Evolutionary conservation across 2,329 filamentous ascomycete species (phyloP).

Genomic region (Bimuria novae-zelandiae): DNA sequence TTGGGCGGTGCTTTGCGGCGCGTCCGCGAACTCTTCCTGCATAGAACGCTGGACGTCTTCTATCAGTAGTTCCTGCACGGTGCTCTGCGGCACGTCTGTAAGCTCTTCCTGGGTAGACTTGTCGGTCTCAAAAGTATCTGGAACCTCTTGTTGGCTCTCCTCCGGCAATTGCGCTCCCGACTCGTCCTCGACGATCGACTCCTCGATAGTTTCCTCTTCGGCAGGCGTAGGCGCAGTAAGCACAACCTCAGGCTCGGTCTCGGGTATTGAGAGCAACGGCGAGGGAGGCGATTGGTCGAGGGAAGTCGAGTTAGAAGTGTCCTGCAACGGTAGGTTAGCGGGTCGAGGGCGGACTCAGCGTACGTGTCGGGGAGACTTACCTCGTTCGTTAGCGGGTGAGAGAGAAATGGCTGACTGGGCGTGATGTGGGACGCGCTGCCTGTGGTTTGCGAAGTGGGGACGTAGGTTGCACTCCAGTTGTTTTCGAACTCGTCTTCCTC

Average conservation of each 20-base stretch:
- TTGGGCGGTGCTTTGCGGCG: not conserved
- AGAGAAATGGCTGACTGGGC: conserved; percentile 1
- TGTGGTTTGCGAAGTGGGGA: conserved; percentile 26
- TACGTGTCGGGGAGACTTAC: too few relatives aligned
- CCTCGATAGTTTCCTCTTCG: conserved; percentile 9
- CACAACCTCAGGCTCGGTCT: conserved; percentile 27
- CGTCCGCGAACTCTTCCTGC: not conserved
- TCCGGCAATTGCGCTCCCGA: not conserved
- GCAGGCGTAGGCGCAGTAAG: not conserved
- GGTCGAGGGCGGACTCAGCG: too few relatives aligned
- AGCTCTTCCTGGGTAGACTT: not conserved
- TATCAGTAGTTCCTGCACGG: not conserved
- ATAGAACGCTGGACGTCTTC: not conserved
- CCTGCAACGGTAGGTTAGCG: conserved; percentile 19
- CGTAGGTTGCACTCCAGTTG: conserved; percentile 22
- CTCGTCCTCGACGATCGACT: conserved; percentile 21
- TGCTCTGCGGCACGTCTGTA: not conserved
- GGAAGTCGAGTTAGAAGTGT: conserved; percentile 13
- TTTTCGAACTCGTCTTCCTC: conserved; percentile 10
- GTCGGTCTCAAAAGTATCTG: conserved; percentile 11
- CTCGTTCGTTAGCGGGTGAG: conserved; percentile 12
- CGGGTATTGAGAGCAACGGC: conserved; percentile 31
- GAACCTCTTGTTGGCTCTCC: conserved; percentile 3
- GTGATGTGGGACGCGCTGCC: conserved; percentile 9
- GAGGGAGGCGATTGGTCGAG: conserved; percentile 20